Base-by-base conservation (phyloP, 2,329 filamentous ascomycete species). In the Fusarium tricinctum region DNA sequence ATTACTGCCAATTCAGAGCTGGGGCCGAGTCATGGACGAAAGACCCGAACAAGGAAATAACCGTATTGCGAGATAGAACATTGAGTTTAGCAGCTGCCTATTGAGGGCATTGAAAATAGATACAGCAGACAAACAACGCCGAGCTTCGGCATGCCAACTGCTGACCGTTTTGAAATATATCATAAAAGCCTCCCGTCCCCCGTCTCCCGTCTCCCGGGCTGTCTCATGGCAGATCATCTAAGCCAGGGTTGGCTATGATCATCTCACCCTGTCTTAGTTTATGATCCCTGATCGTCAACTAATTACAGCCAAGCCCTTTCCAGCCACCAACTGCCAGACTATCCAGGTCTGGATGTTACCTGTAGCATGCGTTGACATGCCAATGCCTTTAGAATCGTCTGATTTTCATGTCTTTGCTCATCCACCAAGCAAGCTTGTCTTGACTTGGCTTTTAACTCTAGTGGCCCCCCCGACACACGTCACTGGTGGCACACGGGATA, bases 381-480 rank as follows among this genome's bases (percentile, higher is more conserved):
- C n/a, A 15, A 42, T 43, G 43, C 28, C 32, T 39, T 19, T 19
- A 33, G 22, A 56, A 50, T 56, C 59, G 42, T 48, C 20, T 50
- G 26, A 42, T 45, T 26, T 46, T 55, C 13, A 19, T 55, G 28
- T 50, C 59, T 52, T 26, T 45, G 26, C 26, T 47, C 30, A 55
- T 32, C 48, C 59, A 54, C 45, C 50, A 38, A 47, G 42, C 42
- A 54, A 38, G 49, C 57, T 58, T 58, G 59, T 54, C 58, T 59
- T 32, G 56, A 62, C 32, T 49, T 54, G 22, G 35, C 20, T 47
- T 58, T 38, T 48, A 22, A 19, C 8, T 47, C 45, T 61, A 49
- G 61, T 46, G 33, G 33, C 64, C 63, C 66, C 66, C 66, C 69
- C 61, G 56, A 66, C 45, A 62, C 66, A 68, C 66, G 66, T 69